A percentile compares a stretch with the other conserved stretches of the same genome.
Evolutionary conservation across 148 eudicot genomes (phyloP).

Genomic region (Nepenthes mirabilis): DNA sequence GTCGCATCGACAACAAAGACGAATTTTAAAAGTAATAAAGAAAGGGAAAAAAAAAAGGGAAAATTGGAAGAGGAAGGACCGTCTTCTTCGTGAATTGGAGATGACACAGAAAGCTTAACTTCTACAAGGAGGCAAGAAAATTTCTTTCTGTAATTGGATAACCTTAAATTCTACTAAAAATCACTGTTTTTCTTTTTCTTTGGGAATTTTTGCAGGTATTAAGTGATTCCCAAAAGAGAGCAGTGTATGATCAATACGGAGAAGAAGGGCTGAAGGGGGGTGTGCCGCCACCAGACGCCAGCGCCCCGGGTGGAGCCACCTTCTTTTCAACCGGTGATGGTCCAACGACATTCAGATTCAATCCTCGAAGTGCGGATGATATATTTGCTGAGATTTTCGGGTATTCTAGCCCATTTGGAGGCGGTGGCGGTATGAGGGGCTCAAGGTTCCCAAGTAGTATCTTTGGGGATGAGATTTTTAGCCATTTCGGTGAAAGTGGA

Average conservation of each 20-base stretch:
- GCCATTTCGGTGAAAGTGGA: no score
- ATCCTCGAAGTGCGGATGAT: constrained; percentile 30
- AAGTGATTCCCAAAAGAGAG: constrained; percentile 45
- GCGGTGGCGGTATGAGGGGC: constrained; percentile 13
- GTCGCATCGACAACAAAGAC: no score
- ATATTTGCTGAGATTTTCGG: constrained; percentile 43
- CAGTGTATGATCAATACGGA: constrained; percentile 45
- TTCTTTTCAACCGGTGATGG: constrained; percentile 50
- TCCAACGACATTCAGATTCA: constrained; percentile 30
- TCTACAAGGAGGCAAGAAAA: no score
- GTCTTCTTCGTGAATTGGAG: no score
- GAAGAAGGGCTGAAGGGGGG: constrained; percentile 37
- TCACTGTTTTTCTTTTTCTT: not conserved
- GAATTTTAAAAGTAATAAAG: no score
- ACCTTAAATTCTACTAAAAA: no score
- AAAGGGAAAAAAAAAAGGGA: no score
- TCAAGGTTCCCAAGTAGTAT: no score
- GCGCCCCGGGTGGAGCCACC: constrained; percentile 40
- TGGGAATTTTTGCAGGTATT: constrained; percentile 20
- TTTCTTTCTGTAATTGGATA: no score
- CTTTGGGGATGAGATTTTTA: no score
- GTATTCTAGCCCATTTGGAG: constrained; percentile 24
- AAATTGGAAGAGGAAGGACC: no score
- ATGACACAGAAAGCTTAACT: no score
- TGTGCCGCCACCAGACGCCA: constrained; percentile 33